Evolutionary conservation across 441 rosid species (phyloP).

Genomic region (Francoa sonchifolia): DNA sequence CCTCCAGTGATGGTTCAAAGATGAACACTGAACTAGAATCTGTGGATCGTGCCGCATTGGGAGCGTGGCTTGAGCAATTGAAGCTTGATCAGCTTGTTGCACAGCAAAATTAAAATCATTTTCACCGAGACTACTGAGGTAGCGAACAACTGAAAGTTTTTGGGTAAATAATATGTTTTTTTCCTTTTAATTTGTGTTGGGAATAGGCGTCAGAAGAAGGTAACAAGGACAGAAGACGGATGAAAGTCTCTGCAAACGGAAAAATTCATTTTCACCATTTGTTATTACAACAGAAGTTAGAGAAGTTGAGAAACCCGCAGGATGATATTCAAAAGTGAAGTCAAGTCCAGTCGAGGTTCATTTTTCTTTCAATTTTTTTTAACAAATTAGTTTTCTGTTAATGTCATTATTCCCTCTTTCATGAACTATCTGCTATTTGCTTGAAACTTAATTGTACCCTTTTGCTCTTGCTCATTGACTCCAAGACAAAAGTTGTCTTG

Average conservation of each 20-base stretch:
- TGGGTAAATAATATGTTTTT: slow-evolving; percentile 45
- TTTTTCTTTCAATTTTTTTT: slow-evolving; percentile 25
- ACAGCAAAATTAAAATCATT: slow-evolving; percentile 53
- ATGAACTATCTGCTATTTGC: too few relatives aligned
- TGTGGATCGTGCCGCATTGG: slow-evolving; percentile 49
- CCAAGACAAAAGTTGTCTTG: too few relatives aligned
- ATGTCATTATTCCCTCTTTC: slow-evolving; percentile 17
- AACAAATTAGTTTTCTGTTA: slow-evolving; percentile 26
- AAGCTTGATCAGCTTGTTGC: slow-evolving; percentile 83
- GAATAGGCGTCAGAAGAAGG: slow-evolving; percentile 22
- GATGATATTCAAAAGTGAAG: slow-evolving; percentile 22
- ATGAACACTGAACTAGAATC: slow-evolving; percentile 25
- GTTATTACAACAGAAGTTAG: slow-evolving; percentile 37
- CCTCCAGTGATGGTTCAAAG: slow-evolving; percentile 28
- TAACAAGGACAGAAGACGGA: slow-evolving; percentile 25
- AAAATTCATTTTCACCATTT: slow-evolving; percentile 42
- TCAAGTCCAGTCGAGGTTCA: slow-evolving; percentile 19
- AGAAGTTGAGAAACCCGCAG: slow-evolving; percentile 21
- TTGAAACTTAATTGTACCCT: too few relatives aligned
- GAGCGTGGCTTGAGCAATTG: slow-evolving; percentile 74
- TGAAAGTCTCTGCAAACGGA: slow-evolving; percentile 16
- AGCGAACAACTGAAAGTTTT: slow-evolving; percentile 23
- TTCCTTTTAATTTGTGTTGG: slow-evolving; percentile 25
- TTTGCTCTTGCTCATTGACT: too few relatives aligned
- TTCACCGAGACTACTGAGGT: slow-evolving; percentile 21